These are phyloP conservation scores for Ophiocordyceps sinensis DNA, from an alignment of 2,329 filamentous ascomycete species.

Conservation along the genomic window DNA sequence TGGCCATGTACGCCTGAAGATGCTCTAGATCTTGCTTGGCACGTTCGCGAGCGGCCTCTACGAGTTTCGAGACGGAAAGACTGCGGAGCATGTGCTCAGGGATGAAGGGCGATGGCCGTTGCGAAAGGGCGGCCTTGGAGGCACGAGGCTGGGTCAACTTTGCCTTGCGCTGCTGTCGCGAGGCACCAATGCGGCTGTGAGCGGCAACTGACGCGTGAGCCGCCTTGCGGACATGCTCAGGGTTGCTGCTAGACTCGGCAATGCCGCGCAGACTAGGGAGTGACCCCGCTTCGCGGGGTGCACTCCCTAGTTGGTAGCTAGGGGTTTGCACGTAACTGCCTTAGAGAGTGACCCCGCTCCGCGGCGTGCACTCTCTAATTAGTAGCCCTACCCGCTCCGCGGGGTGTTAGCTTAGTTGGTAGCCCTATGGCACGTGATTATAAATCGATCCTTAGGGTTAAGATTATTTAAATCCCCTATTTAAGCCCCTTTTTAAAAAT, in stretches of 20 bases:
- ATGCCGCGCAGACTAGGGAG: constrained; percentile 28
- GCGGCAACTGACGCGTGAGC: constrained; percentile 21
- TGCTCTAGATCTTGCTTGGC: constrained; percentile 26
- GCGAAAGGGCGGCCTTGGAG: neutral
- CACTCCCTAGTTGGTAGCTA: no score
- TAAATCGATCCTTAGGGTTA: no score
- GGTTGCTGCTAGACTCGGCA: constrained; percentile 22
- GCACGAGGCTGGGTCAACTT: constrained; percentile 18
- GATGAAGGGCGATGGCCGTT: constrained; percentile 17
- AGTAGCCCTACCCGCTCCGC: no score
- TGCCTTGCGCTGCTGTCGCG: constrained; percentile 20
- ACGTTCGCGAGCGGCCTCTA: constrained; percentile 20
- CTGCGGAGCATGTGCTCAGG: constrained; percentile 23
- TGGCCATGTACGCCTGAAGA: constrained; percentile 16
- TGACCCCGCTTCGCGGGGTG: no score
- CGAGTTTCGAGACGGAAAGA: constrained; percentile 20
- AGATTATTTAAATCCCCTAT: no score
- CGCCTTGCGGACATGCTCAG: constrained; percentile 18
- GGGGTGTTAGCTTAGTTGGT: no score
- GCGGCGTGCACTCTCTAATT: no score
- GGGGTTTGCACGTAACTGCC: no score
- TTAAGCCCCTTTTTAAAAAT: no score
- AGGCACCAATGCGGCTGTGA: constrained; percentile 14
- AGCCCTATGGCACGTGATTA: no score
- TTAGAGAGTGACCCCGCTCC: no score